These are phyloP conservation scores for Bonia amplexicaulis DNA, from an alignment of 176 grass and related monocot genomes.

Conservation along the genomic window DNA sequence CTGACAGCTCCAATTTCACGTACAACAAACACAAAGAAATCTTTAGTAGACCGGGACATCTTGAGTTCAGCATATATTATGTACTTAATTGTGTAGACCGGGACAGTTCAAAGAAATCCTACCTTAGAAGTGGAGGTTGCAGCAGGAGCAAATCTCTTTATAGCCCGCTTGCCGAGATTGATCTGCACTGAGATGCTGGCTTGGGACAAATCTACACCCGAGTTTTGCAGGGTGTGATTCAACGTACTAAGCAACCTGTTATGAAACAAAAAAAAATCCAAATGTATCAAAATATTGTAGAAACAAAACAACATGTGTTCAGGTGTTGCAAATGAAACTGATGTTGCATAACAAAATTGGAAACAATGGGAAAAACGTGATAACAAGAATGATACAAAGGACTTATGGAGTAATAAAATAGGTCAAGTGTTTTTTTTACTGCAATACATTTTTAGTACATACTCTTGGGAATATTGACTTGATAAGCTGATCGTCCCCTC, in stretches of 20 bases:
- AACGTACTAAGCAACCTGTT: conserved; percentile 60
- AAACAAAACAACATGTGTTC: background rate
- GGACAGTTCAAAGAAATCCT: background rate
- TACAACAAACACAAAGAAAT: background rate
- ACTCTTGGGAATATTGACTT: conserved; percentile 81
- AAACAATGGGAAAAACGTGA: background rate
- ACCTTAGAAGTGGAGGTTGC: conserved; percentile 47
- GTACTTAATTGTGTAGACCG: background rate
- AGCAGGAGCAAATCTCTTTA: conserved; percentile 39
- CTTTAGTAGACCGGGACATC: too few species aligned
- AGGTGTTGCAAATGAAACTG: background rate
- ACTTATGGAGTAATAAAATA: background rate
- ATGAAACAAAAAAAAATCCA: background rate
- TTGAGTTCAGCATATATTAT: background rate
- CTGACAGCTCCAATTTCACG: background rate
- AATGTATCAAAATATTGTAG: background rate
- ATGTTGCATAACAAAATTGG: background rate
- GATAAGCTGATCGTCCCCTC: conserved; percentile 83
- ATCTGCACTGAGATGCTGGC: conserved; percentile 87
- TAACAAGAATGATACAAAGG: background rate
- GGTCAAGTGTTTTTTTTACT: background rate
- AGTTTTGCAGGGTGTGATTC: conserved; percentile 68
- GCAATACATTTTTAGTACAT: conserved; percentile 1
- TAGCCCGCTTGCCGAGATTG: conserved; percentile 68
- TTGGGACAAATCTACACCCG: conserved; percentile 79